Evolutionary conservation across 2,329 filamentous ascomycete species (phyloP).

Genomic region (Podosphaera xanthii): DNA sequence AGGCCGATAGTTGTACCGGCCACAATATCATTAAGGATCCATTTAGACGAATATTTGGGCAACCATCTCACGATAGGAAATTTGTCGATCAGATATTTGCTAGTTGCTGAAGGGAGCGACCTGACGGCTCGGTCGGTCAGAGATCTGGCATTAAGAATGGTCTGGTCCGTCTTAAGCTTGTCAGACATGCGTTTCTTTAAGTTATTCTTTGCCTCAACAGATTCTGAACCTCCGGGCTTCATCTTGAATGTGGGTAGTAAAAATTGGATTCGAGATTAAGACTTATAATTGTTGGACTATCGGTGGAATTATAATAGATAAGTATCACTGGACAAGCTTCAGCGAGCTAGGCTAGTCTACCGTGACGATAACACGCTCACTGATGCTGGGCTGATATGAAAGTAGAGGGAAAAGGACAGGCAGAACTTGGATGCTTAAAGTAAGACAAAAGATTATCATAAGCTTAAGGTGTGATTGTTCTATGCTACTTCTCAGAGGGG

Average conservation of each 20-base stretch:
- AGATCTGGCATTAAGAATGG: not conserved
- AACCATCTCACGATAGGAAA: conserved; percentile 38
- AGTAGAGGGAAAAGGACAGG: too few species aligned
- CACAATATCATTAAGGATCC: conserved; percentile 37
- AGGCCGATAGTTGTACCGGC: conserved; percentile 37
- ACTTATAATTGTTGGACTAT: too few species aligned
- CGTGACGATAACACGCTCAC: too few species aligned
- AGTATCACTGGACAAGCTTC: too few species aligned
- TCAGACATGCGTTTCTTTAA: not conserved
- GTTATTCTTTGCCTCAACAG: not conserved
- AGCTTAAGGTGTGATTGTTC: too few species aligned
- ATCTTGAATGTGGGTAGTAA: not conserved
- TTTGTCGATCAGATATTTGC: conserved; percentile 35
- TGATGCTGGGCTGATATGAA: too few species aligned
- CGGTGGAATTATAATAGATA: too few species aligned
- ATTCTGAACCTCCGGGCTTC: not conserved
- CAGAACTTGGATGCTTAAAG: too few species aligned
- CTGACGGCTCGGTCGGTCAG: not conserved
- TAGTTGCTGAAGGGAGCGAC: conserved; percentile 19
- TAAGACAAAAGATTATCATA: too few species aligned
- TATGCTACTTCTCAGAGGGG: too few species aligned
- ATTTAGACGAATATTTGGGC: conserved; percentile 34
- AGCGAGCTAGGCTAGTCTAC: too few species aligned
- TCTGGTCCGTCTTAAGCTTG: not conserved
- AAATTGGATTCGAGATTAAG: too few species aligned